Evolutionary conservation across 352 stramenopile genomes (phyloP).

Genomic region (Aphanomyces cochlioides): DNA sequence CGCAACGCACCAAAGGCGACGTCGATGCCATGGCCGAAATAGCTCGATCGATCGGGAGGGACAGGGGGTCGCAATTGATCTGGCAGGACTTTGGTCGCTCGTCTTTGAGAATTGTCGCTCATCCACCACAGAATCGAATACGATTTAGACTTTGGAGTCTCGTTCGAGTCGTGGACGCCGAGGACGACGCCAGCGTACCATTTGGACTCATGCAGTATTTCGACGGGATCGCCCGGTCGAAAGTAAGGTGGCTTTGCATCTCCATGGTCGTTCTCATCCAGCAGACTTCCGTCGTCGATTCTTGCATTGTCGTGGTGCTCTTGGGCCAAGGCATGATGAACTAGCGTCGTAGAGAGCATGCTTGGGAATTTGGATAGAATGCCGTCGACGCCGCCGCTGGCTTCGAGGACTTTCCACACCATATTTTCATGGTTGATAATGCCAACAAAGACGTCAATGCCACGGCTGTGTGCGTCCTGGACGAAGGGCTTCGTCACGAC

Average conservation of each 20-base stretch:
- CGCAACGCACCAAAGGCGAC: constrained; percentile 17
- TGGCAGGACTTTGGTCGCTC: constrained; percentile 15
- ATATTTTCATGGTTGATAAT: constrained; percentile 16
- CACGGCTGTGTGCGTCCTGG: constrained; percentile 16
- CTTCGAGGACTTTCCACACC: constrained; percentile 24
- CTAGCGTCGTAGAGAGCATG: constrained; percentile 15
- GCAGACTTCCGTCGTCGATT: not conserved
- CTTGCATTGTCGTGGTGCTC: not conserved
- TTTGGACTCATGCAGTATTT: constrained; percentile 47
- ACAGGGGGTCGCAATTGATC: constrained; percentile 8
- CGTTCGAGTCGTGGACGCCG: constrained; percentile 42
- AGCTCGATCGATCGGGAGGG: constrained; percentile 16
- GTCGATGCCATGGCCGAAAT: constrained; percentile 27
- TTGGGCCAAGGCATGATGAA: constrained; percentile 19
- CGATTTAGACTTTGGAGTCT: constrained; percentile 34
- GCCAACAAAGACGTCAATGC: constrained; percentile 20
- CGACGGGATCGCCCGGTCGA: constrained; percentile 58
- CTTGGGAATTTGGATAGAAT: not conserved
- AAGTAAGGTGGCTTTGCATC: constrained; percentile 32
- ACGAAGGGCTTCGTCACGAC: constrained; percentile 23
- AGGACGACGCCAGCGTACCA: constrained; percentile 70
- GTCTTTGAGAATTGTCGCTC: constrained; percentile 69
- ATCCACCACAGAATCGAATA: constrained; percentile 83
- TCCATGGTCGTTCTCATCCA: not conserved
- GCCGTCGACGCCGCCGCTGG: constrained; percentile 20